These are phyloP conservation scores for Thuja plicata DNA, from an alignment of 83 land plant genomes.

Conservation along the genomic window DNA sequence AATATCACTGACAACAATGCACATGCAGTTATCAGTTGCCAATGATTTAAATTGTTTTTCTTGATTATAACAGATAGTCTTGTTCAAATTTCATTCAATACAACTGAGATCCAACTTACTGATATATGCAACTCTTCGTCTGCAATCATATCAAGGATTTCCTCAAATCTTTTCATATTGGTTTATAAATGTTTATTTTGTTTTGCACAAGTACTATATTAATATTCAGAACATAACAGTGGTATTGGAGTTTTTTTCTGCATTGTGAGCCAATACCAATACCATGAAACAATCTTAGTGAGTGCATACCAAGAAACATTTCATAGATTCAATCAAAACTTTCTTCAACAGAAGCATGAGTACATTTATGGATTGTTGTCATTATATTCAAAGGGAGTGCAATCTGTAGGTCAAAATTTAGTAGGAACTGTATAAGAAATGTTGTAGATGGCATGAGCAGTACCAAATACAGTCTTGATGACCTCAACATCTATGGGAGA, in stretches of 20 bases:
- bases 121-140: neutral
- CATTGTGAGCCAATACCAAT: neutral
- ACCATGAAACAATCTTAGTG: neutral
- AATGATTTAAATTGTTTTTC: too few relatives aligned
- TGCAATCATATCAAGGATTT: neutral
- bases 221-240: neutral
- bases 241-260: neutral
- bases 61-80: neutral
- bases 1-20: neutral
- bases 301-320: neutral
- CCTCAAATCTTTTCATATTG: neutral
- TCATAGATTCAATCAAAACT: neutral
- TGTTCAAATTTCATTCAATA: neutral
- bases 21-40: neutral
- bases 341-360: neutral
- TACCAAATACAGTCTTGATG: neutral
- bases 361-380: neutral
- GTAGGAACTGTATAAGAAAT: neutral
- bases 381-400: neutral
- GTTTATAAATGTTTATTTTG: neutral
- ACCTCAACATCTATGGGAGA: neutral
- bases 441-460: neutral
- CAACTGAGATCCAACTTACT: neutral
- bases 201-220: neutral
- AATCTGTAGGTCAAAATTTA: neutral